Percentiles rank a stretch among this genome's conserved stretches.
These are phyloP conservation scores for Paecilomyces sp. DNA, from an alignment of 2,329 filamentous ascomycete species.

Conservation along the genomic window DNA sequence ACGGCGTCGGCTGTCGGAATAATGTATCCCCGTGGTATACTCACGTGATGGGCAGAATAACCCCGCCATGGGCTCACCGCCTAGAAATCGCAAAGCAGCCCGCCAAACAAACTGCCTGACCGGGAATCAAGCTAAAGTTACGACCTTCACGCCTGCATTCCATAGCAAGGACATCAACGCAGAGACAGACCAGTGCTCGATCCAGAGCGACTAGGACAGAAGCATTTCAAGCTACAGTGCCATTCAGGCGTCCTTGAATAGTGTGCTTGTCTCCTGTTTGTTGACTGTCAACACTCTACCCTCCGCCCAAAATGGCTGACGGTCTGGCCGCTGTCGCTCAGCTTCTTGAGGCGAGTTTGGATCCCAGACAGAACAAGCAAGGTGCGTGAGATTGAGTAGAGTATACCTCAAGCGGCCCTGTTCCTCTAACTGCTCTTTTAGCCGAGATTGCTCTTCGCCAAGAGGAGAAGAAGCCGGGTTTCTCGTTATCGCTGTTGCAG, in stretches of 20 bases:
- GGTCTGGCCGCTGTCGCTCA: slow-evolving; percentile 62
- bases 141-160: slow-evolving; percentile 2
- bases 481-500: slow-evolving; percentile 80
- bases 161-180: neutral
- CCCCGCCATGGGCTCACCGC: slow-evolving; percentile 20
- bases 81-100: slow-evolving; percentile 17
- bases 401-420: slow-evolving; percentile 4
- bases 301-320: slow-evolving; percentile 47
- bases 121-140: slow-evolving; percentile 17
- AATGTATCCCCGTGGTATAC: neutral
- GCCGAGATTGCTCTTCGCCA: slow-evolving; percentile 73
- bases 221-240: neutral
- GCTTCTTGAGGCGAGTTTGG: slow-evolving; percentile 83
- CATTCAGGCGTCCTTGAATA: neutral
- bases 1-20: neutral
- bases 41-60: slow-evolving; percentile 20
- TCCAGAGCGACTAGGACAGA: too few relatives aligned
- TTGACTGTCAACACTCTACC: slow-evolving; percentile 16
- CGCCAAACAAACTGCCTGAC: slow-evolving; percentile 27
- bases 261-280: slow-evolving; percentile 1
- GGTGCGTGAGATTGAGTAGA: slow-evolving; percentile 48
- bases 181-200: slow-evolving; percentile 16
- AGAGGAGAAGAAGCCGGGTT: slow-evolving; percentile 76
- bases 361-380: slow-evolving; percentile 81
- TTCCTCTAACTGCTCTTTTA: slow-evolving; percentile 31